Conservation (phyloP, 2,329 filamentous ascomycete species). For the Fusarium armeniacum region DNA sequence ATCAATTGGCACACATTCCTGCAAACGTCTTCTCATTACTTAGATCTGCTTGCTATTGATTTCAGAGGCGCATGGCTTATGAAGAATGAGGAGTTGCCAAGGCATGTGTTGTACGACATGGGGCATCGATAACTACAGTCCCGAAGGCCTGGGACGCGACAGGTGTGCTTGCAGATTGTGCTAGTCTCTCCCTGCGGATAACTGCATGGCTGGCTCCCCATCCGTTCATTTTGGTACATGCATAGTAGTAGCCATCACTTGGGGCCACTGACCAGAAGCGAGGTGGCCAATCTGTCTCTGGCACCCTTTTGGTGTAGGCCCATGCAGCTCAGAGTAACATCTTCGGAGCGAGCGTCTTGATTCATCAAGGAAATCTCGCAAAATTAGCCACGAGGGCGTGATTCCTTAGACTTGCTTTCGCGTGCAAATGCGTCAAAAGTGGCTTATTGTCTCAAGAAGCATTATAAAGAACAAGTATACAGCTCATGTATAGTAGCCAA, state of each 20-base stretch:
- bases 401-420: slow-evolving; percentile 22
- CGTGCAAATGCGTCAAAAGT: slow-evolving; percentile 20
- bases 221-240: slow-evolving; percentile 18
- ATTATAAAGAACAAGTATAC: slow-evolving; percentile 5
- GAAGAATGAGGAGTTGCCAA: slow-evolving; percentile 37
- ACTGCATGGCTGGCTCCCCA: slow-evolving; percentile 37
- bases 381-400: slow-evolving; percentile 15
- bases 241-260: slow-evolving; percentile 12
- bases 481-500: slow-evolving; percentile 7
- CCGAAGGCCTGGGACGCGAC: slow-evolving; percentile 47
- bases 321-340: slow-evolving; percentile 4
- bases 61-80: slow-evolving; percentile 32
- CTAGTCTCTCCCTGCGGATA: slow-evolving; percentile 25
- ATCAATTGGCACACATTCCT: neutral
- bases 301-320: neutral
- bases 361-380: slow-evolving; percentile 18
- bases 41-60: slow-evolving; percentile 18
- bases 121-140: slow-evolving; percentile 32
- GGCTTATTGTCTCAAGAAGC: slow-evolving; percentile 32
- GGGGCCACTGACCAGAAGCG: slow-evolving; percentile 11
- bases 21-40: slow-evolving; percentile 17
- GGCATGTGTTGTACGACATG: slow-evolving; percentile 42
- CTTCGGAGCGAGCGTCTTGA: neutral
- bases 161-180: slow-evolving; percentile 44
- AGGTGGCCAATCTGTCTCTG: slow-evolving; percentile 17